Evolutionary conservation across 495 filamentous ascomycete species (phyloP).

Genomic region (Penicillium paxilli): DNA sequence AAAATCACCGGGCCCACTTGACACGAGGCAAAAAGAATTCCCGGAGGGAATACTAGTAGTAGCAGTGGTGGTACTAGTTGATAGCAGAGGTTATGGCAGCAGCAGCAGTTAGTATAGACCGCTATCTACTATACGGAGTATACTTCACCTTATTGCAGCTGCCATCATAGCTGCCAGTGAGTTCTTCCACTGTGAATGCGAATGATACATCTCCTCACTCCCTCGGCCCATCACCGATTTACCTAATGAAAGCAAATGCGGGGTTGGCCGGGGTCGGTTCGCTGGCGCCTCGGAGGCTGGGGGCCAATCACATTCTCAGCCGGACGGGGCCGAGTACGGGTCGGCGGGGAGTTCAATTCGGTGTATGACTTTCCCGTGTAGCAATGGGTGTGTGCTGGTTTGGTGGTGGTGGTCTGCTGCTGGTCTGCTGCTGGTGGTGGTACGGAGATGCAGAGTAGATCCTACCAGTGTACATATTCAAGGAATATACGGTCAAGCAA

Average conservation of each 20-base stretch:
- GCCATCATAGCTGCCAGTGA: too few relatives aligned
- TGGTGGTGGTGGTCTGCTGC: background rate
- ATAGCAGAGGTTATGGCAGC: too few relatives aligned
- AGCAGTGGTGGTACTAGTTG: too few relatives aligned
- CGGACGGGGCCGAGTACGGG: conserved; percentile 28
- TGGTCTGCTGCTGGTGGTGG: background rate
- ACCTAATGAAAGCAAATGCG: conserved; percentile 30
- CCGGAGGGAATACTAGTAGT: too few relatives aligned
- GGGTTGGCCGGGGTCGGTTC: conserved; percentile 37
- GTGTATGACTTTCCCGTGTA: conserved; percentile 20
- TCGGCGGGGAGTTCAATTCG: conserved; percentile 14
- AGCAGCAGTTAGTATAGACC: too few relatives aligned
- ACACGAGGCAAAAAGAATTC: conserved; percentile 15
- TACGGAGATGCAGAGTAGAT: background rate
- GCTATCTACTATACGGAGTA: background rate
- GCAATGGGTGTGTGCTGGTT: too few relatives aligned
- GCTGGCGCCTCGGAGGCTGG: conserved; percentile 31
- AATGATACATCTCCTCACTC: background rate
- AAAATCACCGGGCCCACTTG: conserved; percentile 14
- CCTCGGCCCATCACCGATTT: conserved; percentile 18
- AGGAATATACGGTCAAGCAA: too few relatives aligned
- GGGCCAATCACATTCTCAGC: conserved; percentile 29
- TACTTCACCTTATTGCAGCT: too few relatives aligned
- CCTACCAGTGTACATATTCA: too few relatives aligned
- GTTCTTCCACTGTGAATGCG: too few relatives aligned